phyloP scores from a whole-genome alignment of 2,329 filamentous ascomycete genomes.

The Aureobasidium pullulans region DNA sequence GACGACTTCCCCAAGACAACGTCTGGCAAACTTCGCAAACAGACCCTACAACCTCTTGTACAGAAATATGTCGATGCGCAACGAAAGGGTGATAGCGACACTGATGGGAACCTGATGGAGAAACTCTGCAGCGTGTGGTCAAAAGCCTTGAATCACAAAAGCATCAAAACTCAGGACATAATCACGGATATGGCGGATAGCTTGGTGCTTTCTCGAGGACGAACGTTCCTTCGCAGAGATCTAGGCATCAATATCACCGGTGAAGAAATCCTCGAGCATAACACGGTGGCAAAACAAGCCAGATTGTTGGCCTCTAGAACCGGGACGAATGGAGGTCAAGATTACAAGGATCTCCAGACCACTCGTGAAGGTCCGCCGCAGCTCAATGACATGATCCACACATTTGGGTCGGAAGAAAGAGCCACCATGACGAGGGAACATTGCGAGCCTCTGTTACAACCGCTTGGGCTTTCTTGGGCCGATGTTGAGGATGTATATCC shows the following conservation, averaged over 20 bases:
- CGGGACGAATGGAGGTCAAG: not conserved
- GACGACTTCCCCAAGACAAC: slow-evolving; percentile 35
- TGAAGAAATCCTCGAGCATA: slow-evolving; percentile 27
- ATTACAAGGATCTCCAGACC: slow-evolving; percentile 15
- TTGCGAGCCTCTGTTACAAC: slow-evolving; percentile 20
- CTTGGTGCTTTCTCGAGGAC: slow-evolving; percentile 23
- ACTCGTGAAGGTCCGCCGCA: slow-evolving; percentile 24
- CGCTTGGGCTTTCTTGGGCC: slow-evolving; percentile 24
- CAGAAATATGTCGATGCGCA: slow-evolving; percentile 23
- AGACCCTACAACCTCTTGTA: slow-evolving; percentile 27
- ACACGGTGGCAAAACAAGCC: slow-evolving; percentile 25
- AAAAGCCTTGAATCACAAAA: slow-evolving; percentile 24
- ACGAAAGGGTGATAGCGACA: slow-evolving; percentile 14
- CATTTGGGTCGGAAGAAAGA: slow-evolving; percentile 21
- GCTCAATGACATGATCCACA: slow-evolving; percentile 24
- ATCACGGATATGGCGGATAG: slow-evolving; percentile 27
- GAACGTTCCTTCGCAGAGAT: slow-evolving; percentile 26
- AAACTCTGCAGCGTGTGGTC: slow-evolving; percentile 21
- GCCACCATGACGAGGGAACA: slow-evolving; percentile 21
- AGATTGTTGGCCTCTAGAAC: slow-evolving; percentile 24
- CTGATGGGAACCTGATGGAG: not conserved
- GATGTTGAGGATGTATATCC: slow-evolving; percentile 30
- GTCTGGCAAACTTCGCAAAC: slow-evolving; percentile 41
- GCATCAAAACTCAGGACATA: slow-evolving; percentile 19
- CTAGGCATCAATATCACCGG: slow-evolving; percentile 26